Percentiles rank a stretch among this genome's conserved stretches.
Evolutionary conservation across 805 yeast genomes (phyloP).

Genomic region (Cyberlindnera bimundalis): DNA sequence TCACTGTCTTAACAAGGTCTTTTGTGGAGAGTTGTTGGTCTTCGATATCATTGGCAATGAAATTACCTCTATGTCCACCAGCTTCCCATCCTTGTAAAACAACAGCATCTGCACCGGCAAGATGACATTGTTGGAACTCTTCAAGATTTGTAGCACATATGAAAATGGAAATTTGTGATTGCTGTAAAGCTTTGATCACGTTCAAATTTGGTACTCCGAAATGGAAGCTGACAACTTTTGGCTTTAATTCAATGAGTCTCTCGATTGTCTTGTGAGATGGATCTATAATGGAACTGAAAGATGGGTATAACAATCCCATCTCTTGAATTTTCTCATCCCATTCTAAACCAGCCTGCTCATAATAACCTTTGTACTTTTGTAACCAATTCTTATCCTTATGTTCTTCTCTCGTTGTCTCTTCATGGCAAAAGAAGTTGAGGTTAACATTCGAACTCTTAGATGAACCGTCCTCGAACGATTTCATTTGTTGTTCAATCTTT

Average conservation of each 20-base stretch:
- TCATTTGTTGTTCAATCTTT: conserved; percentile 12
- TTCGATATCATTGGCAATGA: conserved; percentile 31
- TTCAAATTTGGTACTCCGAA: conserved; percentile 43
- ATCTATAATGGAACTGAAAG: conserved; percentile 16
- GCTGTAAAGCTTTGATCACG: conserved; percentile 34
- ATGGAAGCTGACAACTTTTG: conserved; percentile 49
- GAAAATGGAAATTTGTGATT: conserved; percentile 38
- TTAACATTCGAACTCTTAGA: conserved; percentile 30
- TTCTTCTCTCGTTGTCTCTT: conserved; percentile 19
- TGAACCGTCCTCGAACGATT: conserved; percentile 13
- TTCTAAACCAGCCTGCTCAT: conserved; percentile 4
- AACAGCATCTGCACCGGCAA: conserved; percentile 43
- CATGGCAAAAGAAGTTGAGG: conserved; percentile 47
- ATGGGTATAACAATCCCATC: conserved; percentile 13
- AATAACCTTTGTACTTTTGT: conserved; percentile 14
- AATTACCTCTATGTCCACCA: conserved; percentile 62
- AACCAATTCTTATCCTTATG: conserved; percentile 25
- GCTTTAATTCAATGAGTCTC: conserved; percentile 28
- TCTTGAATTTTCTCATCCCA: background rate
- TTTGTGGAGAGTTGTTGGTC: conserved; percentile 35
- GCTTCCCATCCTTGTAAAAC: conserved; percentile 60
- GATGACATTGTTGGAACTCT: conserved; percentile 37
- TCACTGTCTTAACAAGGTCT: conserved; percentile 24
- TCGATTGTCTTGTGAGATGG: conserved; percentile 14
- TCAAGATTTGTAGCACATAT: conserved; percentile 44